Percentiles rank a stretch among this genome's conserved stretches.
Evolutionary conservation across 1,284 basidiomycete species (phyloP).

Genomic region (Trichosporon sp.): DNA sequence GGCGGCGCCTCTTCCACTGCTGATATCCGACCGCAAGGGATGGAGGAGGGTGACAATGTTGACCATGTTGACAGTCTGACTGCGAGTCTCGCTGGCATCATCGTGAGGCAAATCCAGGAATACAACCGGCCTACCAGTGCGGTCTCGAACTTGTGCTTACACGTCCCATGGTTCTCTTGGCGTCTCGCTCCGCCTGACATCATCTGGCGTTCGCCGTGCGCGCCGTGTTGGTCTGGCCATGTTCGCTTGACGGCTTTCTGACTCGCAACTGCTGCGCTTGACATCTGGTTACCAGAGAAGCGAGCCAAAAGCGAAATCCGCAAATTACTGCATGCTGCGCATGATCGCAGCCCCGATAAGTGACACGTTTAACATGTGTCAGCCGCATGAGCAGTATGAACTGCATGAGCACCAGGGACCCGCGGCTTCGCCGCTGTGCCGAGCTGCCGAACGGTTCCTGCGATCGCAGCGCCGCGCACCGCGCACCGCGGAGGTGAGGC

Average conservation of each 20-base stretch:
- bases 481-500: too few species aligned
- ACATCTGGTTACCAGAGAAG: not conserved
- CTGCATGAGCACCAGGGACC: not conserved
- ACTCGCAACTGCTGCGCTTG: not conserved
- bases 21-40: not conserved
- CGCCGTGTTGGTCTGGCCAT: not conserved
- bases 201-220: not conserved
- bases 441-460: not conserved
- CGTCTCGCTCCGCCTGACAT: not conserved
- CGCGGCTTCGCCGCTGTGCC: not conserved
- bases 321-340: not conserved
- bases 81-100: not conserved
- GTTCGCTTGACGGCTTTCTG: not conserved
- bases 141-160: not conserved
- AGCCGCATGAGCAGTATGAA: not conserved
- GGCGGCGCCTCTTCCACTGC: not conserved
- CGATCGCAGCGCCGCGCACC: not conserved
- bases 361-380: not conserved
- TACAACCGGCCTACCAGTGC: not conserved
- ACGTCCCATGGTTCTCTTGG: not conserved
- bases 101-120: not conserved
- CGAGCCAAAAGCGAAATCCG: not conserved
- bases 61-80: not conserved
- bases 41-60: not conserved
- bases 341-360: not conserved